Percentiles rank a stretch among this genome's conserved stretches.
Evolutionary conservation across 805 yeast genomes (phyloP).

Genomic region (Candida ovalis): DNA sequence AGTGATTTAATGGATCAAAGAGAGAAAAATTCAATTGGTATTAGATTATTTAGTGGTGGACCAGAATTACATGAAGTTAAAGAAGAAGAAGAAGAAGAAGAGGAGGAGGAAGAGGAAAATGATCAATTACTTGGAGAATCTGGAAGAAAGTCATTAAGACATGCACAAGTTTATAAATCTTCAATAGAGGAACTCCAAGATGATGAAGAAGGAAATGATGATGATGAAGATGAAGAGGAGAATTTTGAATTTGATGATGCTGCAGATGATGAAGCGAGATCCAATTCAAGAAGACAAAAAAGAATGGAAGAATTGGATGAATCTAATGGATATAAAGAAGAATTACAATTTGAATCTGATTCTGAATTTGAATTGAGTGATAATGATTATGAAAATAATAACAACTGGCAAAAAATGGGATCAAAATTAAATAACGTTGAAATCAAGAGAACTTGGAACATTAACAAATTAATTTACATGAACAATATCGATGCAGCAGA

Average conservation of each 20-base stretch:
- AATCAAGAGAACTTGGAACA: slow-evolving; percentile 64
- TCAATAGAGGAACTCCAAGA: slow-evolving; percentile 44
- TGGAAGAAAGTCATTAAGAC: slow-evolving; percentile 67
- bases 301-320: slow-evolving; percentile 30
- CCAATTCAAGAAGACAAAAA: slow-evolving; percentile 49
- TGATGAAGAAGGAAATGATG: slow-evolving; percentile 39
- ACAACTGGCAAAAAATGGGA: slow-evolving; percentile 49
- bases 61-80: slow-evolving; percentile 35
- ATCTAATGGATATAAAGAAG: slow-evolving; percentile 19
- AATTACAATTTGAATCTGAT: slow-evolving; percentile 47
- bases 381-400: slow-evolving; percentile 37
- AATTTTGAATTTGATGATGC: slow-evolving; percentile 40
- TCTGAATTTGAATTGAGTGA: slow-evolving; percentile 39
- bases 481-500: slow-evolving; percentile 72
- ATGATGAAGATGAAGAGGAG: slow-evolving; percentile 34
- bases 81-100: slow-evolving; percentile 37
- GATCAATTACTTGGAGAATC: slow-evolving; percentile 35
- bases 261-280: slow-evolving; percentile 34
- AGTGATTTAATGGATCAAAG: slow-evolving; percentile 46
- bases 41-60: slow-evolving; percentile 66
- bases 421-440: slow-evolving; percentile 51
- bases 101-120: slow-evolving; percentile 32
- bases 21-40: slow-evolving; percentile 47
- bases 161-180: slow-evolving; percentile 54
- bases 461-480: slow-evolving; percentile 76